Percentiles rank a stretch among this genome's conserved stretches.
Evolutionary conservation across 495 filamentous ascomycete species (phyloP).

Genomic region (Baudoinia panamericana): DNA sequence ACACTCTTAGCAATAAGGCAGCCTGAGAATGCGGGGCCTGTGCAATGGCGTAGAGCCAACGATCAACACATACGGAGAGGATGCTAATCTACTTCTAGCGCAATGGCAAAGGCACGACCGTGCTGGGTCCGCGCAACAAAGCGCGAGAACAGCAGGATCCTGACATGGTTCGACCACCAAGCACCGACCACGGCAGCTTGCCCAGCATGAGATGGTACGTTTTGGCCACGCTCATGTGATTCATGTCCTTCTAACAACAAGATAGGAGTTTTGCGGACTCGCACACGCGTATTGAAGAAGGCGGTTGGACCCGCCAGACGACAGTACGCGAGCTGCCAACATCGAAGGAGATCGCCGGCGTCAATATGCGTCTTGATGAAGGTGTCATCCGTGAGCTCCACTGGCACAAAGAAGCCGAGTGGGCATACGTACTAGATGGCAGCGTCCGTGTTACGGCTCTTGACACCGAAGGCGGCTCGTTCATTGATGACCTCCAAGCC

Average conservation of each 20-base stretch:
- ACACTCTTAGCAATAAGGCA: neutral
- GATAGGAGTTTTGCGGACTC: conserved; percentile 52
- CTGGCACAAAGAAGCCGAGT: conserved; percentile 57
- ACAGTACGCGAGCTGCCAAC: conserved; percentile 47
- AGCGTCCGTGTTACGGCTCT: conserved; percentile 41
- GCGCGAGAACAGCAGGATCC: conserved; percentile 50
- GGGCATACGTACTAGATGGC: conserved; percentile 45
- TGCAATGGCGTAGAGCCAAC: no score
- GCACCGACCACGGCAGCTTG: conserved; percentile 50
- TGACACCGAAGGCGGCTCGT: conserved; percentile 54
- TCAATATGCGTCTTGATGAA: conserved; percentile 54
- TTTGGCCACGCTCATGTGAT: neutral
- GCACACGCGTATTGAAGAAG: conserved; percentile 54
- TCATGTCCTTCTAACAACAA: neutral
- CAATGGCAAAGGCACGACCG: conserved; percentile 48
- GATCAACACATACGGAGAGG: no score
- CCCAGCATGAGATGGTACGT: conserved; percentile 40
- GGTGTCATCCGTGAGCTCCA: conserved; percentile 61
- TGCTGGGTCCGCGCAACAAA: conserved; percentile 52
- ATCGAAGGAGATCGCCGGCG: conserved; percentile 48
- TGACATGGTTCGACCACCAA: conserved; percentile 50
- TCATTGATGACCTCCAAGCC: conserved; percentile 54
- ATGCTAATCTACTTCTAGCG: conserved; percentile 26
- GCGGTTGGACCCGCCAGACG: conserved; percentile 56
- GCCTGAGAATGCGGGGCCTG: no score